Conservation (phyloP, 805 yeast species). For the Wickerhamiella lipophila region DNA sequence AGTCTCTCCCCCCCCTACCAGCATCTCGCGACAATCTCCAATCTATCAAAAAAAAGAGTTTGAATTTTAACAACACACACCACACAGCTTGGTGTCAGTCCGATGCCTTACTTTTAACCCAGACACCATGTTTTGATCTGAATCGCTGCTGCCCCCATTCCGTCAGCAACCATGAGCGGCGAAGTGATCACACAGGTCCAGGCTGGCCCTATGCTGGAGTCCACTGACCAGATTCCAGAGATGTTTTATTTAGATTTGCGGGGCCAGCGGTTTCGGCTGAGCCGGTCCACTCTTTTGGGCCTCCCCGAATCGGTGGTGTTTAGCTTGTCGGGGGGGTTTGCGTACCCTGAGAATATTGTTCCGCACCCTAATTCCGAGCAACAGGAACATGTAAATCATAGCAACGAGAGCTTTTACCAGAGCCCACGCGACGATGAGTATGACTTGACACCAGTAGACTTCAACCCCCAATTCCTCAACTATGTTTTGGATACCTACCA, state of each 20-base stretch:
- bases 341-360: conserved; percentile 68
- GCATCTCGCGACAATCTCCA: too few relatives aligned
- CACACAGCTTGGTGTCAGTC: too few relatives aligned
- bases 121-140: not conserved
- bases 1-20: too few relatives aligned
- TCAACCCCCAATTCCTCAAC: conserved; percentile 74
- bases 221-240: conserved; percentile 18
- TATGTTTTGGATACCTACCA: conserved; percentile 43
- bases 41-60: too few relatives aligned
- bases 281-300: conserved; percentile 80
- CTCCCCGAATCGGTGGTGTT: conserved; percentile 81
- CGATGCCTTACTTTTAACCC: too few relatives aligned
- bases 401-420: conserved; percentile 12
- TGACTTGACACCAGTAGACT: conserved; percentile 43
- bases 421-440: conserved; percentile 8
- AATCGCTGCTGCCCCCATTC: not conserved
- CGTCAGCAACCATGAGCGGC: conserved; percentile 19
- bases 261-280: conserved; percentile 58
- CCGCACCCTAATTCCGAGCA: conserved; percentile 4
- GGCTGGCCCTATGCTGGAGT: conserved; percentile 8
- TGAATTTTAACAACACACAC: too few relatives aligned
- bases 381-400: conserved; percentile 15
- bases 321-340: conserved; percentile 77
- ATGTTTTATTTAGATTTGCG: conserved; percentile 57
- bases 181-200: conserved; percentile 31